Evolutionary conservation across 2,329 filamentous ascomycete genomes (phyloP), one percentile per base, ranked within the genome.

Genomic region (Clonostachys byssicola): DNA sequence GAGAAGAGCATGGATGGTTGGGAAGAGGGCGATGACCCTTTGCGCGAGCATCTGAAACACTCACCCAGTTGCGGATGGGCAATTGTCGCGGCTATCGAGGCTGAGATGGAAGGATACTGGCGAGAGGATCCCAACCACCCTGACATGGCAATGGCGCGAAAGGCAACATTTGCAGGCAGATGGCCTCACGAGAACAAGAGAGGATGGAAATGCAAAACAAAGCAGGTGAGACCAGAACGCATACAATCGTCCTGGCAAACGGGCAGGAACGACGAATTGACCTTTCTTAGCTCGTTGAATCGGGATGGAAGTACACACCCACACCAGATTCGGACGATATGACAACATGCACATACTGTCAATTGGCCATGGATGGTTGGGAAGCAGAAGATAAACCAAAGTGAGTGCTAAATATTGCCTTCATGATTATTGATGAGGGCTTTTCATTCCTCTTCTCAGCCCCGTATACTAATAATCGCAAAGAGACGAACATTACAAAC

Each of bases 231-330:
- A 52, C 42, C 10, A 18, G 23, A 9, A 30, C 23, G 23, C 8
- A 6, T 10, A 8, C 23, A 8, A 30, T 30, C 23, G 8, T 30
- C 10, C 4, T 30, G 23, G 23, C 9, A 30, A 30, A 30, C 23
- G 8, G 23, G 23, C 23, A 30, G 23, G 23, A 30, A 30, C 23
- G 23, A 30, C 23, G 23, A 30, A 43, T 30, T 33, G 44, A 40
- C 34, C 13, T 18, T 36, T 18, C n/a, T 8, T 57, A 94, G 84
- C 85, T 97, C 72, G 89, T 89, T 34, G 89, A 92, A 54, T 89
- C 90, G 30, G 94, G 94, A 12, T 99, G 92, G 92, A 91, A 88
- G 61, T 96, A 92, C 67, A 95, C 91, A 20, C 92, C 94, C 0
- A 89, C 83, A 6, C 71, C 81, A 40, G 90, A 92, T 40, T 89